A percentile compares a stretch with the other conserved stretches of the same genome.
Evolutionary conservation across 2,329 filamentous ascomycete species (phyloP).

Genomic region (Calonectria pseudoreteaudii): DNA sequence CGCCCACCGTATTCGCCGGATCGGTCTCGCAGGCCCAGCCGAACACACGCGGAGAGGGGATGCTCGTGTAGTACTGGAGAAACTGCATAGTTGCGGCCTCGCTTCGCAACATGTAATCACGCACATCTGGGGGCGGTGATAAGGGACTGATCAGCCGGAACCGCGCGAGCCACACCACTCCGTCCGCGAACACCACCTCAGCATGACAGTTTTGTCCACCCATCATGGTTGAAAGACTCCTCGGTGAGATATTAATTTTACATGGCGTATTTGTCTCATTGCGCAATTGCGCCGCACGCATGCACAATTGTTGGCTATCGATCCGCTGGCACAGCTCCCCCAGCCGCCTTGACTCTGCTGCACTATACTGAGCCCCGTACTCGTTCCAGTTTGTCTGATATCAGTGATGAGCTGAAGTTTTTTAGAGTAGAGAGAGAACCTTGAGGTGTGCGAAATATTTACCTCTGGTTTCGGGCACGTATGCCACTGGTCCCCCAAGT

Average conservation of each 20-base stretch:
- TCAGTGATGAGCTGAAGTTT: neutral
- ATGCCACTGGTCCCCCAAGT: neutral
- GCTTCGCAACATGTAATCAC: neutral
- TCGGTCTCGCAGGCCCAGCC: neutral
- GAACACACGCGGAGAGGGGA: neutral
- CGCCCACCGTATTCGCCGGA: neutral
- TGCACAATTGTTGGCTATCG: neutral
- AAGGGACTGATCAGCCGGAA: neutral
- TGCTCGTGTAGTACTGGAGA: neutral
- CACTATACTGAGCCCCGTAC: neutral
- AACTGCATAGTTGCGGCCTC: neutral
- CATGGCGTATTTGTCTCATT: neutral
- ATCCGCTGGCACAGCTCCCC: neutral
- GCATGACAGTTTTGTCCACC: neutral
- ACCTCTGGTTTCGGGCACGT: neutral
- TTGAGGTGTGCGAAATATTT: neutral
- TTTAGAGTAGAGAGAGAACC: neutral
- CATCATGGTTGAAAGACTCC: neutral
- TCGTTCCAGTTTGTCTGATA: neutral
- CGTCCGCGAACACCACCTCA: neutral
- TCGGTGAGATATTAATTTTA: neutral
- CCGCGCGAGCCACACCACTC: neutral
- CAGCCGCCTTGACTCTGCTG: neutral
- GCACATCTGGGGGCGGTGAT: neutral
- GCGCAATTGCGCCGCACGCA: neutral